phyloP scores from a whole-genome alignment of 306 rosid genomes.

The Trichosanthes truncata region DNA sequence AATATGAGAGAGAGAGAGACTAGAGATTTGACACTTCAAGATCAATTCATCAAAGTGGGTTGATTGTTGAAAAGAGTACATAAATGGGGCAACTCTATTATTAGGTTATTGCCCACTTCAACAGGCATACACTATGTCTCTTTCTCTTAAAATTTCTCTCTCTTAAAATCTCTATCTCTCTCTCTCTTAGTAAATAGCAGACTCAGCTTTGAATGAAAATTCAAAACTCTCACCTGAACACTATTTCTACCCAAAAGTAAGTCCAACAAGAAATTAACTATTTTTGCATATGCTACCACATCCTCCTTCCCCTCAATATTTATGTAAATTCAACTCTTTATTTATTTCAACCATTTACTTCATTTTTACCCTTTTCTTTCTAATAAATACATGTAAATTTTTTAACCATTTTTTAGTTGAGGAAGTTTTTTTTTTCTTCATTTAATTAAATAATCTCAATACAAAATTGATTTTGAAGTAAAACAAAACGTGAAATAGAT shows the following conservation, averaged over 20 bases:
- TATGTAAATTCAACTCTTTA: neutral
- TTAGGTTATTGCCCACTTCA: slow-evolving; percentile 7
- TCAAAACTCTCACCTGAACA: slow-evolving; percentile 10
- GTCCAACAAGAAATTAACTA: neutral
- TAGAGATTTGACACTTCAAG: neutral
- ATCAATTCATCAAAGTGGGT: neutral
- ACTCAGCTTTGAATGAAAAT: slow-evolving; percentile 8
- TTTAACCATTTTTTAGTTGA: neutral
- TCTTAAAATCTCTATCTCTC: neutral
- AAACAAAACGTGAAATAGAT: too few species aligned
- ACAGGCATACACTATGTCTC: neutral
- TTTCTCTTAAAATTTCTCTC: neutral
- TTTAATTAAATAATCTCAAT: too few species aligned
- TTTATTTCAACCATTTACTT: neutral
- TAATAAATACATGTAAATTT: neutral
- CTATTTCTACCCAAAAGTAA: neutral
- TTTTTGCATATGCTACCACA: neutral
- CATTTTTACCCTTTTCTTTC: neutral
- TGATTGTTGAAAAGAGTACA: slow-evolving; percentile 4
- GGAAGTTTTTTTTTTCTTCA: too few species aligned
- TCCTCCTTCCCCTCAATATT: neutral
- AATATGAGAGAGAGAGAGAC: neutral
- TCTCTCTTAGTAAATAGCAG: slow-evolving; percentile 5
- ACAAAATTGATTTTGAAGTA: too few species aligned
- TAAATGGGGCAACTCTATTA: neutral